Base-by-base conservation (phyloP, 352 stramenopile genomes). In the Pythium angustatum region DNA sequence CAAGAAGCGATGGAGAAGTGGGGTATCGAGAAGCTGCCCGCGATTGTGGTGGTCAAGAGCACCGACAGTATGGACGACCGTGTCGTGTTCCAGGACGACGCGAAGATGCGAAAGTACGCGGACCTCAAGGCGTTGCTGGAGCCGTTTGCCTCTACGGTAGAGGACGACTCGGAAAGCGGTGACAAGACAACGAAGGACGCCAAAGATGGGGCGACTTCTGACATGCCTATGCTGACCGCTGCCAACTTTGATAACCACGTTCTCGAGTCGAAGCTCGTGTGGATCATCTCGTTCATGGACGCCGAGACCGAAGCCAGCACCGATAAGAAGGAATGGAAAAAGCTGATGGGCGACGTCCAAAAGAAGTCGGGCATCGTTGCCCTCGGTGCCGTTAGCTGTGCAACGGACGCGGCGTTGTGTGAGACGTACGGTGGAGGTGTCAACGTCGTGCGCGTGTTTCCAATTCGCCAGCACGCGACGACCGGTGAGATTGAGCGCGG, bases 201-300 rank as follows among this genome's bases (percentile, higher is more conserved):
- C 17, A 56, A 41, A 72, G 72, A 28, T 52, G 67, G 36, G 76
- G 53, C 26, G 66, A 68, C 33, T 21, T 49, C 51, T 2, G 61
- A 71, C 22, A 60, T 87, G 28, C 68, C 61, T 21, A 81, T 87
- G 44, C 67, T 91, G 12, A 74, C 68, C 0, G 61, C 63, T 9
- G 63, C 58, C 2, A 74, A 81, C 21, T 90, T 94, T 45, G 78
- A 90, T 24, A 52, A 72, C 21, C 65, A 80, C 21, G 72, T 93
- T 5, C 24, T 81, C 21, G 58, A 68, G 12, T 85, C 81, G 10
- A 74, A 79, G 30, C 69, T 88, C 49, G 63, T 80, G 6, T 93
- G 84, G 81, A 82, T 93, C 48, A 66, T 93, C 28, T 74, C 77
- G 17, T 87, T 93, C 36, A 75, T 83, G 67, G 62, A 79, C 45